A percentile compares a stretch with the other conserved stretches of the same genome.
These are phyloP conservation scores for Cytospora leucostoma DNA, from an alignment of 2,329 filamentous ascomycete species.

Conservation along the genomic window DNA sequence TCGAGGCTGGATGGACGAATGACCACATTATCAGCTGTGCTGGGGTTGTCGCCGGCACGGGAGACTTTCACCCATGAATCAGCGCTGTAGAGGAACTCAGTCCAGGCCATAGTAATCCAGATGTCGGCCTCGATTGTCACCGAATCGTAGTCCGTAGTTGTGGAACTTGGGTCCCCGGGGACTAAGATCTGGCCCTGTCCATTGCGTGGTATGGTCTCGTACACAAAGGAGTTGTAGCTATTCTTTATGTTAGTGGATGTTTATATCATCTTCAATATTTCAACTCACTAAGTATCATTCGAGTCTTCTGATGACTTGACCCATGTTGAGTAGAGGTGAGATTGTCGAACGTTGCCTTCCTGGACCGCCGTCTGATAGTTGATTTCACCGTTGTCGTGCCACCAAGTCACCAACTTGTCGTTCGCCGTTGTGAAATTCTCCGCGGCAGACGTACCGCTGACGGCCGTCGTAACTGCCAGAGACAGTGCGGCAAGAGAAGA, in stretches of 20 bases:
- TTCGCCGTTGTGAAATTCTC: conserved; percentile 11
- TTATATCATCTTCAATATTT: not conserved
- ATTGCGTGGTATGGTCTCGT: conserved; percentile 40
- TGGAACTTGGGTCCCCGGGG: conserved; percentile 30
- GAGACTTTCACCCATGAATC: conserved; percentile 35
- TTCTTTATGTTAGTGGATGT: not conserved
- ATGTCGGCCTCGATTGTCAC: conserved; percentile 37
- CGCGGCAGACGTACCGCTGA: conserved; percentile 3
- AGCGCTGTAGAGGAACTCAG: conserved; percentile 35
- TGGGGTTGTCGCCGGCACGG: conserved; percentile 26
- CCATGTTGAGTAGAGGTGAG: conserved; percentile 28
- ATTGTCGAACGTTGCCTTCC: conserved; percentile 27
- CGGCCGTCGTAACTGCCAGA: not conserved
- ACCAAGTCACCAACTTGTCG: conserved; percentile 26
- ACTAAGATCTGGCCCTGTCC: conserved; percentile 37
- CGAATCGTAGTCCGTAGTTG: conserved; percentile 32
- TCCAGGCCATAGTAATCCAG: conserved; percentile 40
- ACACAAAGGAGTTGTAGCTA: conserved; percentile 37
- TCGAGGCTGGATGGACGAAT: conserved; percentile 35
- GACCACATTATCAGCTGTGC: conserved; percentile 31
- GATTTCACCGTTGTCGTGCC: conserved; percentile 28
- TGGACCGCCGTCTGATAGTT: conserved; percentile 26
- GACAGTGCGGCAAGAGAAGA: not conserved
- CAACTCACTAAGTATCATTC: conserved; percentile 20
- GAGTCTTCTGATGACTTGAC: conserved; percentile 13